These are phyloP conservation scores for Fusarium pseudograminearum DNA, from an alignment of 2,329 filamentous ascomycete genomes.

Conservation along the genomic window DNA sequence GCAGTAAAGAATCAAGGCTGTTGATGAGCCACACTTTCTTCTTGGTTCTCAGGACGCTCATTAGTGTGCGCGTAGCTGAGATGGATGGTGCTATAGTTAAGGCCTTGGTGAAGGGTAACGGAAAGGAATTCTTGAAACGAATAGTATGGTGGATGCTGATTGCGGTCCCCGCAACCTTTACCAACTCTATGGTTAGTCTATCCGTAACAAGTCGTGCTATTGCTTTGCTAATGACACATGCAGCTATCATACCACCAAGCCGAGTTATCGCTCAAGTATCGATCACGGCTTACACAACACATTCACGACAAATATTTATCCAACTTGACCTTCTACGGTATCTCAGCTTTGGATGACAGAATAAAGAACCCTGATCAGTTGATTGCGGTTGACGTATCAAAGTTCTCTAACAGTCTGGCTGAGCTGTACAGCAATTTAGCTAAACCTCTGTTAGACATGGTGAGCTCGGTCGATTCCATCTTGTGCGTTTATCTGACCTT, in stretches of 20 bases:
- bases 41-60: conserved; percentile 87
- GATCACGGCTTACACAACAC: conserved; percentile 90
- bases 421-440: conserved; percentile 97
- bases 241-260: conserved; percentile 97
- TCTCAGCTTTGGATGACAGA: conserved; percentile 93
- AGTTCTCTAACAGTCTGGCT: conserved; percentile 94
- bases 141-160: conserved; percentile 99
- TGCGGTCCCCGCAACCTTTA: conserved; percentile 94
- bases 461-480: conserved; percentile 51
- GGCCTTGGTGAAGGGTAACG: conserved; percentile 89
- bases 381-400: conserved; percentile 95
- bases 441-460: conserved; percentile 94
- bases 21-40: conserved; percentile 94
- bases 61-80: conserved; percentile 95
- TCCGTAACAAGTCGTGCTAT: not conserved
- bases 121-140: conserved; percentile 87
- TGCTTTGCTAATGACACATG: conserved; percentile 16
- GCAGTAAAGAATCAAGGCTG: conserved; percentile 87
- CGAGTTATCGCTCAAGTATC: conserved; percentile 91
- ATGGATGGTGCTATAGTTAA: conserved; percentile 95
- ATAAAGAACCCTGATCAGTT: conserved; percentile 99
- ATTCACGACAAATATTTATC: conserved; percentile 97
- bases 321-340: conserved; percentile 97
- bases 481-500: conserved; percentile 40
- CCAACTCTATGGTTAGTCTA: conserved; percentile 90